Evolutionary conservation across 768 basidiomycete genomes (phyloP), one percentile per base, ranked within the genome.

Genomic region (Mrakia gelida): DNA sequence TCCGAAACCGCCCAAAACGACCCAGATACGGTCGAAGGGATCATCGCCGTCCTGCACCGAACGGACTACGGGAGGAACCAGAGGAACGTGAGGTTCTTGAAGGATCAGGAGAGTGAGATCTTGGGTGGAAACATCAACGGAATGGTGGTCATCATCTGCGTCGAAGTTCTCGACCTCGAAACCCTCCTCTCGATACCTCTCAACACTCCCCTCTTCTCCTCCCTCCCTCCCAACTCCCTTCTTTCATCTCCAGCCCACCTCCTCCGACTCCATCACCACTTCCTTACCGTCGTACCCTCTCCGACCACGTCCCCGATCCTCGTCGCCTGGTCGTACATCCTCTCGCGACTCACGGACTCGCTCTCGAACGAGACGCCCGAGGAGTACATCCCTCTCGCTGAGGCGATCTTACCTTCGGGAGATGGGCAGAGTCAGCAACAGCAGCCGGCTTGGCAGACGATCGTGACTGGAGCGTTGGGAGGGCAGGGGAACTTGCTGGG

Each of bases 131-230:
- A 94, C 81, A 88, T 88, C 74, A 88, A 91, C 3, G 89, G 79
- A 52, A 87, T 95, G 78, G 90, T 89, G 78, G 62, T 77, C 9
- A 52, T 83, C 62, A 23, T 82, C 71, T 79, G 80, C 7, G 83
- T 94, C 73, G 93, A 94, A 82, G 87, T 92, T 28, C 86, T 95
- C 63, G 92, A 95, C 82, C 86, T 95, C 73, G 93, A 95, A 83
- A 81, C 80, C 21, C 70, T 85, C 23, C 81, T 83, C 21, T 91
- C 71, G 30, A 80, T 81, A 13, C 87, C 88, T 1, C 86, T 87
- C 28, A 82, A 86, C n/a, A 90, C 89, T 16, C 90, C 91, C 0
- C 86, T 87, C 11, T 87, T 88, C n/a, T 38, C 62, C 13, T 34
- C 56, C 5, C 32, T 54, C 16, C 34, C 72, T 2, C n/a, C 68